phyloP scores from a whole-genome alignment of 2,329 filamentous ascomycete genomes.

The Alternaria infectoria region DNA sequence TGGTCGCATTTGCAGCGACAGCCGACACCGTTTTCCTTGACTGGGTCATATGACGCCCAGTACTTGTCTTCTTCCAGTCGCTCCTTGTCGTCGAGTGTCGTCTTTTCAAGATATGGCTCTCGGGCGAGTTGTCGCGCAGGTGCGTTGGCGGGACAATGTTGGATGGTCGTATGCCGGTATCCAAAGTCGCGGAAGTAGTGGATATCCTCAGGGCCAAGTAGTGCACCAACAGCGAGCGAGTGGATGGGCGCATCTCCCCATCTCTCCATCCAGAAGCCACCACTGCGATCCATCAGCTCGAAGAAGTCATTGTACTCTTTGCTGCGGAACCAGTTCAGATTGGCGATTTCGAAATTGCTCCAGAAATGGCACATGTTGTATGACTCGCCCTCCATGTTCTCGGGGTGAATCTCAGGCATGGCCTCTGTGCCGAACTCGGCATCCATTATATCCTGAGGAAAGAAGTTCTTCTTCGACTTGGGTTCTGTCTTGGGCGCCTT shows the following conservation, averaged over 20 bases:
- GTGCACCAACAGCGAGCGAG: constrained; percentile 89
- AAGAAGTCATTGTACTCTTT: constrained; percentile 99
- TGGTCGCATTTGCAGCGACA: constrained; percentile 97
- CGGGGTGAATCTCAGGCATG: constrained; percentile 82
- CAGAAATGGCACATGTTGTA: constrained; percentile 99
- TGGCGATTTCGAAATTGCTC: constrained; percentile 99
- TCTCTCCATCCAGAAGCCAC: constrained; percentile 98
- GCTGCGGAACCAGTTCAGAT: constrained; percentile 93
- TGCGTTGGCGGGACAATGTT: constrained; percentile 96
- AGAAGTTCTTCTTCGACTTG: constrained; percentile 69
- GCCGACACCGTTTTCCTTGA: constrained; percentile 94
- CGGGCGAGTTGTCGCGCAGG: constrained; percentile 84
- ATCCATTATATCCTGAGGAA: constrained; percentile 82
- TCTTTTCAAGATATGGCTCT: constrained; percentile 80
- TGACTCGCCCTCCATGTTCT: constrained; percentile 94
- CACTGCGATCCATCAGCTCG: constrained; percentile 97
- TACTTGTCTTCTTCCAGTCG: constrained; percentile 93
- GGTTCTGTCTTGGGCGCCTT: constrained; percentile 67
- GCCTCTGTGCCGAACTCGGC: constrained; percentile 73
- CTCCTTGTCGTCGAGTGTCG: constrained; percentile 80
- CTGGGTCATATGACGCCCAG: constrained; percentile 86
- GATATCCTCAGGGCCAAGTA: constrained; percentile 81
- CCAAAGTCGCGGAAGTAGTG: constrained; percentile 99
- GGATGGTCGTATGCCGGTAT: constrained; percentile 97
- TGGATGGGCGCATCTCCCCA: constrained; percentile 99